These are phyloP conservation scores for Colletotrichum lupini DNA, from an alignment of 2,329 filamentous ascomycete species.

Conservation along the genomic window DNA sequence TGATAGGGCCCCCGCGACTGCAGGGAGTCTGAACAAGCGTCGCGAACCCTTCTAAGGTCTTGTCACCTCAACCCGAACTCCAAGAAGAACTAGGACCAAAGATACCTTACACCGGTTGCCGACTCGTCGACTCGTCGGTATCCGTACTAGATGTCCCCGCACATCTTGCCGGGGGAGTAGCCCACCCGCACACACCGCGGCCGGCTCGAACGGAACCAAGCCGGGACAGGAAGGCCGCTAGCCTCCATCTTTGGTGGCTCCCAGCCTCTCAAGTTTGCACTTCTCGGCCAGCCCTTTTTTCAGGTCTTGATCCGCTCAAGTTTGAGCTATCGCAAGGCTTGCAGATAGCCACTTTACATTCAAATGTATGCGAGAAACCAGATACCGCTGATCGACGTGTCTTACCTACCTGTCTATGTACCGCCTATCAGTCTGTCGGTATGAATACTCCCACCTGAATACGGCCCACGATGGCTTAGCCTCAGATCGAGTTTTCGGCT, in stretches of 20 bases:
- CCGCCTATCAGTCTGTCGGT: background rate
- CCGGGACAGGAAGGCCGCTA: conserved; percentile 25
- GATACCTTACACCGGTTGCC: background rate
- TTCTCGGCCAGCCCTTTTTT: background rate
- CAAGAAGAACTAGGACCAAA: background rate
- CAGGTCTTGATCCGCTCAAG: background rate
- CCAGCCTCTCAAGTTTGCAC: background rate
- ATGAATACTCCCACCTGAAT: background rate
- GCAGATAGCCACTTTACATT: background rate
- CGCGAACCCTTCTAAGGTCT: background rate
- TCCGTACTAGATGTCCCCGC: no score
- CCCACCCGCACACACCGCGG: background rate
- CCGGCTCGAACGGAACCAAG: conserved; percentile 19
- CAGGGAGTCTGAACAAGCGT: background rate
- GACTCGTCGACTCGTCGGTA: background rate
- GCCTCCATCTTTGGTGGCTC: background rate
- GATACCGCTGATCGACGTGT: background rate
- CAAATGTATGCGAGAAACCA: background rate
- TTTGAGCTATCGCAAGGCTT: background rate
- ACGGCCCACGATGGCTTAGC: background rate
- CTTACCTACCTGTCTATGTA: background rate
- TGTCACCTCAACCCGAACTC: background rate
- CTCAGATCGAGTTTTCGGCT: background rate
- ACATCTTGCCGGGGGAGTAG: background rate
- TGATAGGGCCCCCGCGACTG: background rate